Evolutionary conservation across 1,284 basidiomycete genomes (phyloP), one percentile per base, ranked within the genome.

Genomic region (Ganoderma boninense): DNA sequence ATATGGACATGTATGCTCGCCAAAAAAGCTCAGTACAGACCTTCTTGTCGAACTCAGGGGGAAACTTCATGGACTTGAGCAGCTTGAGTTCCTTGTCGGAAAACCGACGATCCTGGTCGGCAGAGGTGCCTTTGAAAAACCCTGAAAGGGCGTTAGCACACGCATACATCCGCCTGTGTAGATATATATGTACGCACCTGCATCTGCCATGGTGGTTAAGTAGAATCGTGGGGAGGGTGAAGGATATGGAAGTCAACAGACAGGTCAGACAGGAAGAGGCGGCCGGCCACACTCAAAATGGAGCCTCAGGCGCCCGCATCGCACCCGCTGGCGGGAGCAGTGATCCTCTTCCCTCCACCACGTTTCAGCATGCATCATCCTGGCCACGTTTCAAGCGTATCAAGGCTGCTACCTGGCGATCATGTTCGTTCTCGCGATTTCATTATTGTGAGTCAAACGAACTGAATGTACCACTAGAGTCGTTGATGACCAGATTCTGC

Each of bases 21-120:
- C 2, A 14, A 13, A 11, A 11, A n/a, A 2, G 13, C 16, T 13
- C 8, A 32, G 6, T 38, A 18, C 62, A n/a, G 42, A 93, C 96
- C 87, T 97, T 97, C 82, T 94, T 92, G 62, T 95, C 92, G 77
- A 98, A 98, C 78, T 95, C 89, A 4, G 93, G 81, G 5, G 97
- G 96, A 79, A 98, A 98, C 82, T 97, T 97, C 83, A 97, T 94
- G 14, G 90, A 83, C 82, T 94, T 96, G 75, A 98, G 90, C 49
- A 97, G 87, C 76, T 94, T 94, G 62, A 92, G 84, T 83, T 98
- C 96, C 85, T 99, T 99, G 90, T 99, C 95, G 64, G 93, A 95
- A 83, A 98, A 99, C 67, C 97, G 90, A 76, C 92, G 89, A 80
- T 95, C 93, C 80, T 95, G 92, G 84, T 94, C 93, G 60, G 92